Base-by-base conservation (phyloP, 2,329 filamentous ascomycete genomes). In the Calonectria crousiana region DNA sequence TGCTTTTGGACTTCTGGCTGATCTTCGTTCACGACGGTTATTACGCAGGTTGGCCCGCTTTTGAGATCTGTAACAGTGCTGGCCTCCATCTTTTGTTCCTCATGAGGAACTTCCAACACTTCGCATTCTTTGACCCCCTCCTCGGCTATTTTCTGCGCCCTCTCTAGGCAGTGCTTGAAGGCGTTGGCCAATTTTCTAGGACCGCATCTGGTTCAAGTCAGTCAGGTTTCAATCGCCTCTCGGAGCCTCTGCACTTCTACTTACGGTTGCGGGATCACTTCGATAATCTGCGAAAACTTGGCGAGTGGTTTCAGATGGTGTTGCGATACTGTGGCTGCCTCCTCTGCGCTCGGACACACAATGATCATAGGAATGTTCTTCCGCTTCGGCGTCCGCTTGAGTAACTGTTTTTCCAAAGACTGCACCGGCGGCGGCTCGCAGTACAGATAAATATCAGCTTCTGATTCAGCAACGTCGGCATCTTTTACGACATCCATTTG, bases 191-290 rank as follows among this genome's bases (percentile, higher is more conserved):
- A 51, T 49, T 84, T 84, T 34, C 79, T 75, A 0, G 82, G 82
- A 2, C 82, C 82, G 52, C 77, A 81, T 34, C 78, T 81, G 18
- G 0, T 4, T 3, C 4, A 62, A 6, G 60, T 77, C 16, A 72
- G 44, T 52, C 20, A 32, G 3, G 1, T 5, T 11, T 3, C 2
- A 2, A 23, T 2, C 1, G 6, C 18, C 4, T 13, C 5, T 9
- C 20, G 16, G 5, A 11, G 62, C 28, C 3, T n/a, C 41, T 1
- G 5, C 34, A 16, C 18, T 9, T 30, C 23, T 13, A 78, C 81
- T 78, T 75, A 82, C 82, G 82, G 82, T 23, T 83, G 82, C 13
- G 82, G 77, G 20, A 83, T 80, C 13, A 83, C 77, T 72, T 83
- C 82, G 8, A 83, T 77, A 56, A 82, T 76, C 26, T 82, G 69